Evolutionary conservation across 2,329 filamentous ascomycete species (phyloP).

Genomic region (Davidsoniella australis): DNA sequence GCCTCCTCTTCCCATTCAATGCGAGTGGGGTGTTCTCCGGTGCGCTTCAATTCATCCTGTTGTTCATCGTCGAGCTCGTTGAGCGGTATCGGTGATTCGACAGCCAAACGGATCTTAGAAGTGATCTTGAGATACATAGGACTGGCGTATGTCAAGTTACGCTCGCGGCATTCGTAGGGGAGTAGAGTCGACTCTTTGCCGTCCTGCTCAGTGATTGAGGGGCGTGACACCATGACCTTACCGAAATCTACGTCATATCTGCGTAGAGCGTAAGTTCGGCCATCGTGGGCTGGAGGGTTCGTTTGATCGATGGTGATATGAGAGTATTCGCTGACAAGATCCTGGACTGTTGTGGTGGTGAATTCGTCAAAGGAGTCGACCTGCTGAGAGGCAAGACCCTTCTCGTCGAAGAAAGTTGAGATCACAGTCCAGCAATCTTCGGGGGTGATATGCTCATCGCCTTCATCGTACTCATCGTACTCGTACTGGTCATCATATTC

Average conservation of each 20-base stretch:
- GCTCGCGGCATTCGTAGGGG: constrained; percentile 86
- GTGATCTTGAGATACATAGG: constrained; percentile 80
- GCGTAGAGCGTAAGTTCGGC: constrained; percentile 67
- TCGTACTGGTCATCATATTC: constrained; percentile 41
- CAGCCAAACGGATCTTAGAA: constrained; percentile 65
- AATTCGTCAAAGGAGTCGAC: constrained; percentile 98
- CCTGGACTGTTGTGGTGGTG: constrained; percentile 81
- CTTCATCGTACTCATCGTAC: constrained; percentile 55
- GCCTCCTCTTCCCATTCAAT: constrained; percentile 42
- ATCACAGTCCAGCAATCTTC: constrained; percentile 99
- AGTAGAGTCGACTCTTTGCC: constrained; percentile 71
- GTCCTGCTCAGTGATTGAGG: constrained; percentile 84
- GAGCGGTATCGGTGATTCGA: constrained; percentile 51
- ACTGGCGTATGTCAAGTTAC: constrained; percentile 88
- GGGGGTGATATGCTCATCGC: constrained; percentile 61
- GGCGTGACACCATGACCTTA: constrained; percentile 71
- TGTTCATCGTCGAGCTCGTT: constrained; percentile 54
- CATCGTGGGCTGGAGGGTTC: constrained; percentile 57
- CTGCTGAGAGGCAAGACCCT: constrained; percentile 92
- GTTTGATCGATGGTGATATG: constrained; percentile 88
- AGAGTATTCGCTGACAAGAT: constrained; percentile 83
- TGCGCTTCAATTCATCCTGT: constrained; percentile 34
- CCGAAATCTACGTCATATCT: constrained; percentile 94
- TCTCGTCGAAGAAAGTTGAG: constrained; percentile 87
- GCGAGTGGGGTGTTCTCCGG: constrained; percentile 39